Evolutionary conservation across 108 stramenopile species (phyloP).

Genomic region (Cyclotella sp.): DNA sequence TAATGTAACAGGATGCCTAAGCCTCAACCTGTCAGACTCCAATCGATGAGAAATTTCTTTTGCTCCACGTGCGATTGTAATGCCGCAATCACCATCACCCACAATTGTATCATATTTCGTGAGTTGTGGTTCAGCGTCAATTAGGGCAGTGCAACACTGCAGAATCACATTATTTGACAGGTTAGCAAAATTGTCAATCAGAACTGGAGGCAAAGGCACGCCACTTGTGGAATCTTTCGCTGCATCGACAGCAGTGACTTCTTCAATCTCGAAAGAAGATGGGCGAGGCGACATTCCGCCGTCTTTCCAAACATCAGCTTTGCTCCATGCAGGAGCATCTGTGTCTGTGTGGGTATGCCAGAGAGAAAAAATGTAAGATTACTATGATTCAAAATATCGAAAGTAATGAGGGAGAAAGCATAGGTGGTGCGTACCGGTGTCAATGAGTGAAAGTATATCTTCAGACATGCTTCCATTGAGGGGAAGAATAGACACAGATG

Average conservation of each 20-base stretch:
- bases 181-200: slow-evolving; percentile 52
- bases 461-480: slow-evolving; percentile 46
- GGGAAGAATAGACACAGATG: slow-evolving; percentile 86
- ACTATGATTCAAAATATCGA: background rate
- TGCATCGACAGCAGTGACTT: slow-evolving; percentile 40
- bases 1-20: slow-evolving; percentile 65
- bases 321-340: slow-evolving; percentile 85
- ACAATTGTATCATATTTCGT: slow-evolving; percentile 93
- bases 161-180: slow-evolving; percentile 35
- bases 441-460: slow-evolving; percentile 68
- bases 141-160: slow-evolving; percentile 57
- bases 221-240: slow-evolving; percentile 9
- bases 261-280: slow-evolving; percentile 59
- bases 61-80: slow-evolving; percentile 95
- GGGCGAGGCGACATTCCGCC: slow-evolving; percentile 44
- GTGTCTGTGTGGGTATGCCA: slow-evolving; percentile 37
- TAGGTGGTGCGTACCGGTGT: slow-evolving; percentile 46
- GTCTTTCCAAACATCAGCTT: slow-evolving; percentile 63
- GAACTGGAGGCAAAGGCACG: slow-evolving; percentile 51
- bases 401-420: background rate
- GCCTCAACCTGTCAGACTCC: slow-evolving; percentile 41
- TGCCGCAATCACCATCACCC: slow-evolving; percentile 98
- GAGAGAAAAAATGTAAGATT: background rate
- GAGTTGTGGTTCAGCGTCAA: slow-evolving; percentile 80
- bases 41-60: slow-evolving; percentile 71